Conservation (phyloP, 805 yeast species). For the Wickerhamiella vanderwaltii region DNA sequence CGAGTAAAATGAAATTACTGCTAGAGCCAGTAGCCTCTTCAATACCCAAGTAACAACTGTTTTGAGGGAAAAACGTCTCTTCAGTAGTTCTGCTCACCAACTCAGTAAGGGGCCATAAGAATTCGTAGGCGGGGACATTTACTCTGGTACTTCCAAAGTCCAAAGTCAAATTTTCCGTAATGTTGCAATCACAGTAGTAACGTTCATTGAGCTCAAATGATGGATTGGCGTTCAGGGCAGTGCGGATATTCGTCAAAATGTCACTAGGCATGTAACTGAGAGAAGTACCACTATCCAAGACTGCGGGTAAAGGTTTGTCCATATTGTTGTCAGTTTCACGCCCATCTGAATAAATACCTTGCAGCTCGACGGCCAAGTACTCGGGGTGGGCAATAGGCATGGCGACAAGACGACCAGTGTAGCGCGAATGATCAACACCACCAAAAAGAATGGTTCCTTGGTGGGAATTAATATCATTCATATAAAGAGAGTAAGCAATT, state of each 20-base stretch:
- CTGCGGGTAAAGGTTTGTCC: conserved; percentile 27
- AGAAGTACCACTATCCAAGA: conserved; percentile 47
- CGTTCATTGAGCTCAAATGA: conserved; percentile 27
- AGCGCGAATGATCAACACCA: conserved; percentile 41
- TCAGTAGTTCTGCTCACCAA: conserved; percentile 25
- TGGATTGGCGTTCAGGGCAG: conserved; percentile 30
- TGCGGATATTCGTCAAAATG: conserved; percentile 26
- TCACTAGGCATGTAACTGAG: conserved; percentile 36
- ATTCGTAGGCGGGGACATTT: conserved; percentile 26
- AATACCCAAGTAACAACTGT: conserved; percentile 28
- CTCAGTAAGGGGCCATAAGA: conserved; percentile 28
- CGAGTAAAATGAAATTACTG: conserved; percentile 36
- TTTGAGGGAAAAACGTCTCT: conserved; percentile 26
- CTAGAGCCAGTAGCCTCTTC: conserved; percentile 19
- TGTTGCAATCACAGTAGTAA: conserved; percentile 30
- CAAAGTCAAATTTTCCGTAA: conserved; percentile 23
- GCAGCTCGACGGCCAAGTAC: conserved; percentile 26
- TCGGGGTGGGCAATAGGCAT: conserved; percentile 29
- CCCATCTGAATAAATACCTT: conserved; percentile 22
- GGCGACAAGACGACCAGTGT: conserved; percentile 33
- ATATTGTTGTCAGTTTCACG: conserved; percentile 21
- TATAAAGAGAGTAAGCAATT: conserved; percentile 51
- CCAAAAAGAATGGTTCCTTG: conserved; percentile 47
- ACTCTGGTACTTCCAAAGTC: conserved; percentile 25
- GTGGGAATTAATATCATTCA: conserved; percentile 33